Evolutionary conservation across 2,329 filamentous ascomycete species (phyloP).

Genomic region (Pleurostoma richardsiae): DNA sequence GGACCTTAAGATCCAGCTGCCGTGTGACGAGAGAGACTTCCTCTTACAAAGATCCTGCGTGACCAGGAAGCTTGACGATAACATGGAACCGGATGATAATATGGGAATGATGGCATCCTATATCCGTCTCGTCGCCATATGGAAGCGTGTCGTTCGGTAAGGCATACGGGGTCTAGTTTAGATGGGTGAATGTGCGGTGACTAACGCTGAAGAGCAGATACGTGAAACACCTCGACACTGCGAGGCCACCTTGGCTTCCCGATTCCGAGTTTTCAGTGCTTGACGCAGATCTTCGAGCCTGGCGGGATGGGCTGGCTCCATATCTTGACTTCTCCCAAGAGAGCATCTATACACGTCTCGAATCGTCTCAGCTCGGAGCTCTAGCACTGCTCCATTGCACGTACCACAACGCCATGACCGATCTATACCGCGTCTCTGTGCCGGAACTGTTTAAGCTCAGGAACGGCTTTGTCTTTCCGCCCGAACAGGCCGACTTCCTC

Average conservation of each 20-base stretch:
- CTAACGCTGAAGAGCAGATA: constrained; percentile 1
- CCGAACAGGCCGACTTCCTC: constrained; percentile 13
- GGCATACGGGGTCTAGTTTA: neutral
- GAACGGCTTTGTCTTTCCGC: constrained; percentile 4
- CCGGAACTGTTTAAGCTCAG: constrained; percentile 3
- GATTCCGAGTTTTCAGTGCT: constrained; percentile 7
- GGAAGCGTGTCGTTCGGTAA: constrained; percentile 8
- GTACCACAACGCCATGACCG: constrained; percentile 11
- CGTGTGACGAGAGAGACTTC: constrained; percentile 12
- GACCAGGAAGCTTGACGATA: too few relatives aligned
- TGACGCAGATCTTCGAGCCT: constrained; percentile 3
- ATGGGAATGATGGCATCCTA: constrained; percentile 8
- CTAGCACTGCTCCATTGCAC: constrained; percentile 9
- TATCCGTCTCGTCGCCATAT: constrained; percentile 8
- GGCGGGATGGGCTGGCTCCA: constrained; percentile 6
- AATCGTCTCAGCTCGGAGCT: constrained; percentile 9
- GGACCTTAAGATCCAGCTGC: constrained; percentile 15
- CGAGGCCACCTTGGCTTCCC: constrained; percentile 3
- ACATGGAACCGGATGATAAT: neutral
- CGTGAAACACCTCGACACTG: constrained; percentile 7
- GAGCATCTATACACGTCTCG: constrained; percentile 8
- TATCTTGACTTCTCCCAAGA: constrained; percentile 7
- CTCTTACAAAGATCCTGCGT: constrained; percentile 7
- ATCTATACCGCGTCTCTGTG: constrained; percentile 7
- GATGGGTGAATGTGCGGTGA: too few relatives aligned